Percentiles rank a stretch among this genome's conserved stretches.
These are phyloP conservation scores for Pseudogymnoascus pannorum DNA, from an alignment of 2,329 filamentous ascomycete species.

Conservation along the genomic window DNA sequence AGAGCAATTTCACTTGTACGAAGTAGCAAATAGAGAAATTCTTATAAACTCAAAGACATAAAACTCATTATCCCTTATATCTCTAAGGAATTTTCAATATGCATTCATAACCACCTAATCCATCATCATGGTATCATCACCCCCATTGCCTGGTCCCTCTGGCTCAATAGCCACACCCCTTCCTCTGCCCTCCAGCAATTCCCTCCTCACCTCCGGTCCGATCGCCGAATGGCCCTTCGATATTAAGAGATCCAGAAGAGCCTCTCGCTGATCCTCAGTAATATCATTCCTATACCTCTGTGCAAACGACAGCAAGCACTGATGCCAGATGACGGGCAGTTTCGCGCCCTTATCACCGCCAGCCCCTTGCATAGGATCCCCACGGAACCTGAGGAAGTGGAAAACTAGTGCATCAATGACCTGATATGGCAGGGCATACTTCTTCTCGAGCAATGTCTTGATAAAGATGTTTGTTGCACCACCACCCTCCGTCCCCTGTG, in stretches of 20 bases:
- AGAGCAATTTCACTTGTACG: background rate
- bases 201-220: constrained; percentile 82
- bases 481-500: constrained; percentile 73
- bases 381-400: constrained; percentile 87
- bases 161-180: constrained; percentile 66
- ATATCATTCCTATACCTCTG: constrained; percentile 94
- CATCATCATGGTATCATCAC: constrained; percentile 88
- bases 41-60: background rate
- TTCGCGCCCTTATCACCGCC: constrained; percentile 48
- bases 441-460: constrained; percentile 87
- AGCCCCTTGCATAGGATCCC: constrained; percentile 49
- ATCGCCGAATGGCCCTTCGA: constrained; percentile 81
- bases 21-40: background rate
- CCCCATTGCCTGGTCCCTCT: constrained; percentile 45
- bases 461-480: constrained; percentile 95
- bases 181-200: constrained; percentile 80
- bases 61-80: background rate
- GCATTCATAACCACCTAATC: constrained; percentile 26
- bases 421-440: constrained; percentile 90
- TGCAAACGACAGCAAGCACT: constrained; percentile 84
- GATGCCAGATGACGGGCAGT: constrained; percentile 92
- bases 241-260: constrained; percentile 77
- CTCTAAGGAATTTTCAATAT: background rate
- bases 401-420: constrained; percentile 93
- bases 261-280: constrained; percentile 89